Conservation (phyloP, 2,329 filamentous ascomycete genomes). For the Trichoderma simmonsii region DNA sequence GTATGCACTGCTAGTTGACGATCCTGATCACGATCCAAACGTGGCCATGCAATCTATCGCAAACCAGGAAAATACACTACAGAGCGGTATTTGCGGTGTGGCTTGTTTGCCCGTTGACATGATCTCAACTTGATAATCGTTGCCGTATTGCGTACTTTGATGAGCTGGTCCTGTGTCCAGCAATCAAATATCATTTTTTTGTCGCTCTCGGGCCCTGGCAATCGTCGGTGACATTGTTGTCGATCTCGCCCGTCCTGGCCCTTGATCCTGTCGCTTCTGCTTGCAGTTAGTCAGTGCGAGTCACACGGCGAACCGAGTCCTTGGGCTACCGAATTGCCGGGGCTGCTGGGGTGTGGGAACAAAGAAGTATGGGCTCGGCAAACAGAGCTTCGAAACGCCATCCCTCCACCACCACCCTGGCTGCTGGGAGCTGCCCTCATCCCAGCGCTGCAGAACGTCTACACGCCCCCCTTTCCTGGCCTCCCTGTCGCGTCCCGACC, state of each 20-base stretch:
- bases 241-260: not conserved
- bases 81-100: conserved; percentile 9
- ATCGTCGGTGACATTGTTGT: not conserved
- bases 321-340: conserved; percentile 18
- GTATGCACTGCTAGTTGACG: conserved; percentile 7
- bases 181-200: not conserved
- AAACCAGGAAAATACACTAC: not conserved
- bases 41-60: conserved; percentile 13
- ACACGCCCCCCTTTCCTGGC: conserved; percentile 10
- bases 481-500: conserved; percentile 1
- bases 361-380: conserved; percentile 3
- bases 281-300: conserved; percentile 5
- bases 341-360: conserved; percentile 7
- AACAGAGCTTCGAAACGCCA: conserved; percentile 8
- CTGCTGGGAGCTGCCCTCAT: conserved; percentile 6
- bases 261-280: not conserved
- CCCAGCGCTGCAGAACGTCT: conserved; percentile 12
- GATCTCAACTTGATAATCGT: not conserved
- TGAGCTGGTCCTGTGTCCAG: not conserved
- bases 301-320: conserved; percentile 15
- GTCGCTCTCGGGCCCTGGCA: not conserved
- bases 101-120: not conserved
- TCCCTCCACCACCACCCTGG: not conserved
- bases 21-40: conserved; percentile 15
- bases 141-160: not conserved